These are phyloP conservation scores for Venturiaceae sp. DNA, from an alignment of 2,329 filamentous ascomycete species.

Conservation along the genomic window DNA sequence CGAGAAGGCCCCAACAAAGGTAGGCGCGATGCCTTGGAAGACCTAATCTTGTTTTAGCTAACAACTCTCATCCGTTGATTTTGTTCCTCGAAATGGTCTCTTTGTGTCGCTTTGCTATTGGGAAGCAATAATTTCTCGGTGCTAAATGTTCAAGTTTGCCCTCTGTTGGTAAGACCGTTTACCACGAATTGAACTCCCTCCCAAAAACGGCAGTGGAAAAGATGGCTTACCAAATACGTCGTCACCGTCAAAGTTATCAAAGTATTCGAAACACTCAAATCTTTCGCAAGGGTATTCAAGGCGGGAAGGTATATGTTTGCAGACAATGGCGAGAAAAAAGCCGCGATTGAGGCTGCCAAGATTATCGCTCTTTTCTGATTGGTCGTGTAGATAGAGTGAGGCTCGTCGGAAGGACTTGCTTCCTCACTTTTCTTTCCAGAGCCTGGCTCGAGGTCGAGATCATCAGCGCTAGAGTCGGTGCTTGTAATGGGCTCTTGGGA, in stretches of 20 bases:
- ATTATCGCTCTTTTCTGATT: slow-evolving; percentile 33
- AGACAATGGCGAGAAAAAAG: slow-evolving; percentile 39
- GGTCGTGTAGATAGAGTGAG: slow-evolving; percentile 3
- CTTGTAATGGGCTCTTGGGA: not conserved
- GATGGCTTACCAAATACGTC: slow-evolving; percentile 25
- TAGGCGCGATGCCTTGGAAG: slow-evolving; percentile 13
- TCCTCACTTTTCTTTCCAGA: not conserved
- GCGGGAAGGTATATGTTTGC: slow-evolving; percentile 43
- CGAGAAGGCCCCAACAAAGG: slow-evolving; percentile 11
- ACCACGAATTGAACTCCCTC: too few relatives aligned
- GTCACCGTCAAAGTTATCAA: slow-evolving; percentile 33
- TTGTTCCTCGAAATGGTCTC: too few relatives aligned
- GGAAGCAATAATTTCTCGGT: too few relatives aligned
- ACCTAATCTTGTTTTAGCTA: slow-evolving; percentile 20
- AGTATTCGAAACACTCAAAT: slow-evolving; percentile 13
- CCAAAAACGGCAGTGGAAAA: too few relatives aligned
- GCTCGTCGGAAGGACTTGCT: not conserved
- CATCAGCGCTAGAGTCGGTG: not conserved
- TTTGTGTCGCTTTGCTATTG: too few relatives aligned
- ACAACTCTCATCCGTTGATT: too few relatives aligned
- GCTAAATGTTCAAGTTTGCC: too few relatives aligned
- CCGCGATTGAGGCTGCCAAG: slow-evolving; percentile 31
- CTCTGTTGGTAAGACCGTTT: too few relatives aligned
- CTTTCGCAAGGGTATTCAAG: slow-evolving; percentile 26
- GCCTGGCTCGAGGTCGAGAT: not conserved